These are phyloP conservation scores for Gossypium trilobum DNA, from an alignment of 441 rosid species.

Conservation along the genomic window DNA sequence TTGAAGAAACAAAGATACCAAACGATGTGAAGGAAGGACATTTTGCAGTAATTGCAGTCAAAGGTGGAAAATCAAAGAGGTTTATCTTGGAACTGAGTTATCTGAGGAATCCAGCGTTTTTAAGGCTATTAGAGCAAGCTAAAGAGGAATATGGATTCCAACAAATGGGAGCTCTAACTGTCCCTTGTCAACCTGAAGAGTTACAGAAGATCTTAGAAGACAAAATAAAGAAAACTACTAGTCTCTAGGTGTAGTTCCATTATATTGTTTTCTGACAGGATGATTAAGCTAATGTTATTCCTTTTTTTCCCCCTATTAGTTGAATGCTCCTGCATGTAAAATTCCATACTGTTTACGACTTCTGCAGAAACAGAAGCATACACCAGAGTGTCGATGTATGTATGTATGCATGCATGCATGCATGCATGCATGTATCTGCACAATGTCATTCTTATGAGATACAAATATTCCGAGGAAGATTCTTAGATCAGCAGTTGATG, in stretches of 20 bases:
- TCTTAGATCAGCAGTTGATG: no score
- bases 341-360: neutral
- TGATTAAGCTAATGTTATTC: neutral
- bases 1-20: slow-evolving; percentile 21
- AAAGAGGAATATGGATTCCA: slow-evolving; percentile 57
- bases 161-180: slow-evolving; percentile 43
- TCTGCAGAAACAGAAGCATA: neutral
- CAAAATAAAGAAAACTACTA: slow-evolving; percentile 16
- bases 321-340: neutral
- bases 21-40: slow-evolving; percentile 41
- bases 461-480: no score
- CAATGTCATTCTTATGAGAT: no score
- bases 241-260: neutral
- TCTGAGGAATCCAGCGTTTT: slow-evolving; percentile 43
- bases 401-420: neutral
- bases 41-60: slow-evolving; percentile 33
- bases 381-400: neutral
- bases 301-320: slow-evolving; percentile 21
- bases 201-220: slow-evolving; percentile 35
- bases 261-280: neutral
- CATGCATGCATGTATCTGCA: neutral
- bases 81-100: slow-evolving; percentile 43
- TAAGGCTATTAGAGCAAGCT: slow-evolving; percentile 42
- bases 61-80: slow-evolving; percentile 36
- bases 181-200: slow-evolving; percentile 66